Conservation (phyloP, 768 basidiomycete species). For the Hydnomerulius pinastri region DNA sequence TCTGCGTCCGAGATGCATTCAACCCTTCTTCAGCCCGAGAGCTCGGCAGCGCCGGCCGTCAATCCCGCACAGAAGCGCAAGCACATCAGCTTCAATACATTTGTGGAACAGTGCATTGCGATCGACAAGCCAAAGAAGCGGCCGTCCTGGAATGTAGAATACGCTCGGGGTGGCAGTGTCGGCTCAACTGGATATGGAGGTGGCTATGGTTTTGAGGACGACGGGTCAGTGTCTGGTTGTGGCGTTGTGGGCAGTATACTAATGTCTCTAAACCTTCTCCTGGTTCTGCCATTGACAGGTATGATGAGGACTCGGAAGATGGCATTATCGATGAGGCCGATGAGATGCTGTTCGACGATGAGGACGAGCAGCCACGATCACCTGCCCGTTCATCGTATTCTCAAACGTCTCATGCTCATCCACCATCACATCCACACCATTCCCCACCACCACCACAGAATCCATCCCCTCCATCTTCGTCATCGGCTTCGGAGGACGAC, state of each 20-base stretch:
- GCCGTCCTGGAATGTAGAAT: constrained; percentile 30
- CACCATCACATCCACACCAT: constrained; percentile 13
- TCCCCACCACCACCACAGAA: constrained; percentile 25
- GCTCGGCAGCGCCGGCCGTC: constrained; percentile 14
- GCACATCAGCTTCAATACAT: constrained; percentile 97
- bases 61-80: constrained; percentile 56
- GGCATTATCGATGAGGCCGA: constrained; percentile 53
- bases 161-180: constrained; percentile 5
- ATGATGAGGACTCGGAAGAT: constrained; percentile 70
- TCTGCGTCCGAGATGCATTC: constrained; percentile 9
- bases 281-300: constrained; percentile 39
- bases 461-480: constrained; percentile 30
- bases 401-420: constrained; percentile 8
- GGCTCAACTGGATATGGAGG: constrained; percentile 26
- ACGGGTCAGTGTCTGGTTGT: constrained; percentile 51
- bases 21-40: constrained; percentile 18
- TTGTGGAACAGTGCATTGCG: constrained; percentile 94
- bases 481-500: constrained; percentile 43
- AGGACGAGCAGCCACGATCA: constrained; percentile 19
- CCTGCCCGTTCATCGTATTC: constrained; percentile 19
- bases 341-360: constrained; percentile 30
- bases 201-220: constrained; percentile 46
- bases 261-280: constrained; percentile 1
- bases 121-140: constrained; percentile 69
- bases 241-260: background rate